Evolutionary conservation across 805 yeast genomes (phyloP), one percentile per base, ranked within the genome.

Genomic region (Jamesozyma jinghongensis): DNA sequence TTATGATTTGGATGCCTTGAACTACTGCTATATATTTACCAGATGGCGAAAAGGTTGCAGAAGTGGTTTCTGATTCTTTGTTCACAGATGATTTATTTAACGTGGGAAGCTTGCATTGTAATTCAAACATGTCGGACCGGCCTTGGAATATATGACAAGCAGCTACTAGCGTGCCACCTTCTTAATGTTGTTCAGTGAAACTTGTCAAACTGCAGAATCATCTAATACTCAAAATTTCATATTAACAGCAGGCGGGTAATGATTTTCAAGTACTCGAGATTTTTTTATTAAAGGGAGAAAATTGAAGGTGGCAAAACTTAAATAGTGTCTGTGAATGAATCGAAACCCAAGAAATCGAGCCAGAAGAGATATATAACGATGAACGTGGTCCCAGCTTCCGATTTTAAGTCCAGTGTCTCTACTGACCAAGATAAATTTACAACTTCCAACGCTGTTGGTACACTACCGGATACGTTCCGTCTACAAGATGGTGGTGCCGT

Each of bases 391-490:
- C 92, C 92, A 39, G 68, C 67, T 30, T 62, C 65, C 43, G 52
- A 65, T 25, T 69, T 70, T 45, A 62, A 63, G 27, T 57, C 74
- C 4, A 49, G 66, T 22, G 75, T 81, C 34, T 69, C 73, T 52
- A 68, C 78, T 37, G 70, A 72, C 36, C 60, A 70, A 22, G 73
- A 62, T 44, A 79, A 78, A 3, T 71, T 70, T 12, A 33, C 51
- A 7, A 63, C 73, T 0, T 82, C 87, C 3, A 74, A 71, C 26
- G 78, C 83, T 19, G 80, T 83, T 0, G 84, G 84, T 26, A 80
- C 77, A 2, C 63, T 83, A 39, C 85, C 78, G 45, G 94, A 83
- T 55, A 74, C 77, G 2, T 66, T 83, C 38, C 75, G 83, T 59
- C 68, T 75, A 2, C 76, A 74, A 41, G 74, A 77, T 45, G 88